Percentiles rank a stretch among this genome's conserved stretches.
phyloP scores from a whole-genome alignment of 768 basidiomycete species.

The Clitopilus hobsonii region DNA sequence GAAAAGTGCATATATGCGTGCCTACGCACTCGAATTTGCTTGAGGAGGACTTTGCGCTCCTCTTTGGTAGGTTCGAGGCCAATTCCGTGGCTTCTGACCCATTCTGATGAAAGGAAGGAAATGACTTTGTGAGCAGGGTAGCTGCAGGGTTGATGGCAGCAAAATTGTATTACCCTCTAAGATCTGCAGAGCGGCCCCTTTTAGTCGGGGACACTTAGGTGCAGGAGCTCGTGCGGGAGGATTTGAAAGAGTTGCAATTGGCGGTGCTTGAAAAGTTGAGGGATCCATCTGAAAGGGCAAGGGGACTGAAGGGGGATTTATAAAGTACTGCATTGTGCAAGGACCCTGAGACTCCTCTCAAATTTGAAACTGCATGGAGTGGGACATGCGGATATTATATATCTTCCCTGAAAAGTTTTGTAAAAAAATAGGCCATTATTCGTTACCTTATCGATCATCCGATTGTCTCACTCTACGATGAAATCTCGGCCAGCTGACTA shows the following conservation, averaged over 20 bases:
- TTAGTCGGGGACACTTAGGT: slow-evolving; percentile 9
- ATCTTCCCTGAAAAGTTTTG: background rate
- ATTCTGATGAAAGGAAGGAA: background rate
- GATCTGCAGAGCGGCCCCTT: slow-evolving; percentile 10
- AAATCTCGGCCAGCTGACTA: background rate
- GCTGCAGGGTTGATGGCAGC: slow-evolving; percentile 2
- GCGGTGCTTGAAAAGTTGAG: background rate
- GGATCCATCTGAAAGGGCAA: slow-evolving; percentile 1
- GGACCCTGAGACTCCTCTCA: background rate
- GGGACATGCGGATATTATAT: background rate
- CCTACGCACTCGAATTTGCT: background rate
- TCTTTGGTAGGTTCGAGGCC: slow-evolving; percentile 4
- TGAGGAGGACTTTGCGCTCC: slow-evolving; percentile 7
- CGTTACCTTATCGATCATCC: background rate
- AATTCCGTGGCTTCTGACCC: background rate
- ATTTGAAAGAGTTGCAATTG: background rate
- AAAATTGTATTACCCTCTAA: slow-evolving; percentile 16
- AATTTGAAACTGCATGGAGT: slow-evolving; percentile 1
- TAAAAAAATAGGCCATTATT: background rate
- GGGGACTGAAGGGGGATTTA: background rate
- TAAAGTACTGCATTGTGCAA: background rate
- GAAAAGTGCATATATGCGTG: background rate
- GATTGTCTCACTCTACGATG: background rate
- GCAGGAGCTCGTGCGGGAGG: background rate
- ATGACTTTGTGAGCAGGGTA: slow-evolving; percentile 4